A percentile compares a stretch with the other conserved stretches of the same genome.
Evolutionary conservation across 139 green algal species (phyloP).

Genomic region (Picochlorum sp.): DNA sequence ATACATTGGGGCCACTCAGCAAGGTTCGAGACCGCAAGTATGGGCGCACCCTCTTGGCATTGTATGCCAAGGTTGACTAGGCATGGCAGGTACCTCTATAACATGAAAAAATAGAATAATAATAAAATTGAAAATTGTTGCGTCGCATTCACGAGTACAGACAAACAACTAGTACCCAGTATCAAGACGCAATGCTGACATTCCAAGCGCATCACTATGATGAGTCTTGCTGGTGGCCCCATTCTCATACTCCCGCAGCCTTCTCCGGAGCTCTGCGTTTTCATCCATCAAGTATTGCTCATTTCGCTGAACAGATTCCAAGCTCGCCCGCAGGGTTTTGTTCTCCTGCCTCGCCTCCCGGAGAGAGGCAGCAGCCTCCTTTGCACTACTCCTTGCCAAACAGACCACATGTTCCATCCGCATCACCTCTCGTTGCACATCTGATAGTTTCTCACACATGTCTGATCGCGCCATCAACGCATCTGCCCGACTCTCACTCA

Average conservation of each 20-base stretch:
- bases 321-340: neutral
- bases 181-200: neutral
- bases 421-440: slow-evolving; percentile 47
- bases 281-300: too few species aligned
- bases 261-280: too few species aligned
- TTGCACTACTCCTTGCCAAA: slow-evolving; percentile 28
- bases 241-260: too few species aligned
- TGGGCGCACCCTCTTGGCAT: slow-evolving; percentile 67
- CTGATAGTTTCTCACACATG: slow-evolving; percentile 42
- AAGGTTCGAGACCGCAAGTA: slow-evolving; percentile 74
- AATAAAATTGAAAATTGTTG: neutral
- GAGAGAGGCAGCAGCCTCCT: slow-evolving; percentile 19
- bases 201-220: too few species aligned
- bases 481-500: slow-evolving; percentile 38
- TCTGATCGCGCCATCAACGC: slow-evolving; percentile 50
- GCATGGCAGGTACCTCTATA: neutral
- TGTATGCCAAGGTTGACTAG: slow-evolving; percentile 50
- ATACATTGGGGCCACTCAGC: slow-evolving; percentile 39
- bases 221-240: too few species aligned
- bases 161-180: neutral
- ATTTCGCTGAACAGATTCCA: too few species aligned
- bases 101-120: neutral
- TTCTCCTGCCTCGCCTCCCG: slow-evolving; percentile 8
- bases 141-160: neutral
- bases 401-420: slow-evolving; percentile 33